Evolutionary conservation across 2,329 filamentous ascomycete species (phyloP).

Genomic region (Colletotrichum melonis): DNA sequence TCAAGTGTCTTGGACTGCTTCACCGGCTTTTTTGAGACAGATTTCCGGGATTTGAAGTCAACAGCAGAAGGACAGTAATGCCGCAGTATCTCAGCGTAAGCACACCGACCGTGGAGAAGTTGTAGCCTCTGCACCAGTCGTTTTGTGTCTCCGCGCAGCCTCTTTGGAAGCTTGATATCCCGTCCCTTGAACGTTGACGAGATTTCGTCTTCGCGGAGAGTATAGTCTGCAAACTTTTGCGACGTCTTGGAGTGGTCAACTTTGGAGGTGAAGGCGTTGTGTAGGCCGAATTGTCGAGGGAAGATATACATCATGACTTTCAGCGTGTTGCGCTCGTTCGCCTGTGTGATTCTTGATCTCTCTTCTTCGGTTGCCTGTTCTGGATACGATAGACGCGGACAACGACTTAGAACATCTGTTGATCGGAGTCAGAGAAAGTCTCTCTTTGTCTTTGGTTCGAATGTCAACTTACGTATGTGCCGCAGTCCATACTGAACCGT

Average conservation of each 20-base stretch:
- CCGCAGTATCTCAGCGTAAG: slow-evolving; percentile 81
- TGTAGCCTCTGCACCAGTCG: slow-evolving; percentile 76
- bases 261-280: slow-evolving; percentile 88
- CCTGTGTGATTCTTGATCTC: neutral
- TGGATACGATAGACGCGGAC: slow-evolving; percentile 44
- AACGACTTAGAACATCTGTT: slow-evolving; percentile 86
- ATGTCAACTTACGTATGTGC: slow-evolving; percentile 77
- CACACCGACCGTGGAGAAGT: slow-evolving; percentile 76
- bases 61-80: slow-evolving; percentile 78
- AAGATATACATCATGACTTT: slow-evolving; percentile 94
- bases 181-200: slow-evolving; percentile 47
- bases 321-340: slow-evolving; percentile 64
- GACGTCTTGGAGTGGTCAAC: slow-evolving; percentile 74
- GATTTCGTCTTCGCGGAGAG: slow-evolving; percentile 86
- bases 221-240: slow-evolving; percentile 86
- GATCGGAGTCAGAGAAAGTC: neutral
- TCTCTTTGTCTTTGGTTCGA: neutral
- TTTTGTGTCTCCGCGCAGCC: slow-evolving; percentile 72
- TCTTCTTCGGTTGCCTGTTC: neutral
- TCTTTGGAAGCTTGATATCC: slow-evolving; percentile 63
- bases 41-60: slow-evolving; percentile 37
- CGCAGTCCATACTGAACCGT: slow-evolving; percentile 79
- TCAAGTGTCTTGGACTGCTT: neutral
- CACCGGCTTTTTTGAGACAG: slow-evolving; percentile 1
- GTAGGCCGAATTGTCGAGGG: slow-evolving; percentile 87